These are phyloP conservation scores for Knoxia roxburghii DNA, from an alignment of 257 asterid genomes.

Conservation along the genomic window DNA sequence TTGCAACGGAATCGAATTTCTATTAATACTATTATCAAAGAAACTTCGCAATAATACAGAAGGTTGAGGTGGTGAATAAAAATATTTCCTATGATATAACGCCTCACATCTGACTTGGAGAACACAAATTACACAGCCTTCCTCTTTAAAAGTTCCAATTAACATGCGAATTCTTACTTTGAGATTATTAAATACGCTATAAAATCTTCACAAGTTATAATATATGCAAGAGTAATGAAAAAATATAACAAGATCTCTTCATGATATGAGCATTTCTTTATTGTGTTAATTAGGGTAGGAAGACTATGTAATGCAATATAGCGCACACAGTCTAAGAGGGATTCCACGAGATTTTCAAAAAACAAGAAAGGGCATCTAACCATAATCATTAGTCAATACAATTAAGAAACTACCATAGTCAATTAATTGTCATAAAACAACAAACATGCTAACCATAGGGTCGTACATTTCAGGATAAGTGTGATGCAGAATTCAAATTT, in stretches of 20 bases:
- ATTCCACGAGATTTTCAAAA: neutral
- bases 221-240: too few species aligned
- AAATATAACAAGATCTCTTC: neutral
- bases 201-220: neutral
- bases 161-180: neutral
- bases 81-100: neutral
- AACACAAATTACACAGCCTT: neutral
- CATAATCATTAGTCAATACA: neutral
- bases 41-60: neutral
- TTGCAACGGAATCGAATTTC: too few species aligned
- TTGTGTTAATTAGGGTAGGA: neutral
- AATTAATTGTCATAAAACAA: too few species aligned
- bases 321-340: neutral
- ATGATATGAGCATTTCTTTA: neutral
- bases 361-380: neutral
- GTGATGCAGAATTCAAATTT: neutral
- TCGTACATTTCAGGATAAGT: neutral
- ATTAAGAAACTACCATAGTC: neutral
- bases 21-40: neutral
- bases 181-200: neutral
- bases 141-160: neutral
- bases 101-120: neutral
- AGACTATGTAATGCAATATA: neutral
- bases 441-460: too few species aligned
- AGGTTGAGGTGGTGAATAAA: neutral